phyloP scores from a whole-genome alignment of 2,329 filamentous ascomycete genomes.

The Verticillium nonalfalfae region DNA sequence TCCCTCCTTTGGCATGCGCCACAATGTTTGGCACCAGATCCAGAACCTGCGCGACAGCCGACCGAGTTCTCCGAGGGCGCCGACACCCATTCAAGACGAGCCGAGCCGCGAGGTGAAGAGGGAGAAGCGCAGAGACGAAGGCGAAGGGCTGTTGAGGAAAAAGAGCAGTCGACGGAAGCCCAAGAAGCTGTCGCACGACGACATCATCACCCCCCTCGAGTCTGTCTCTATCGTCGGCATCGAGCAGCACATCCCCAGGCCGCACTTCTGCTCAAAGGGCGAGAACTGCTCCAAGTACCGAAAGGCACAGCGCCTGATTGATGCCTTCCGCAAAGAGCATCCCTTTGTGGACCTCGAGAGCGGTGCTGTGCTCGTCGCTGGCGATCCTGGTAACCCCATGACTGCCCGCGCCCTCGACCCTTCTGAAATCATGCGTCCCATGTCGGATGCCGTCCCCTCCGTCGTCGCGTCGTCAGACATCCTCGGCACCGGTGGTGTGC shows the following conservation, averaged over 20 bases:
- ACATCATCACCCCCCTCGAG: constrained; percentile 70
- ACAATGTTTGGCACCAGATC: constrained; percentile 75
- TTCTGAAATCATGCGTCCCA: constrained; percentile 50
- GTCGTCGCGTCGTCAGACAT: constrained; percentile 88
- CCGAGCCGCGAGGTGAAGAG: constrained; percentile 43
- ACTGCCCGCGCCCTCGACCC: constrained; percentile 53
- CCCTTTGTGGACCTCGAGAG: constrained; percentile 56
- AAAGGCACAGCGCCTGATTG: constrained; percentile 72
- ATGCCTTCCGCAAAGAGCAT: constrained; percentile 68
- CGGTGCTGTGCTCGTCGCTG: constrained; percentile 69
- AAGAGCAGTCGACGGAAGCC: constrained; percentile 32
- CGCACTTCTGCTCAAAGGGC: constrained; percentile 79
- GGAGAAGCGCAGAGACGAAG: constrained; percentile 31
- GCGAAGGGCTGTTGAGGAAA: constrained; percentile 24
- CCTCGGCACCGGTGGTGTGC: constrained; percentile 61
- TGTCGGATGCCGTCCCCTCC: constrained; percentile 72
- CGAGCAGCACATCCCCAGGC: constrained; percentile 79
- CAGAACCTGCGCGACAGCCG: constrained; percentile 57
- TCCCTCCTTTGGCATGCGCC: constrained; percentile 73
- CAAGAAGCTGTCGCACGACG: constrained; percentile 41
- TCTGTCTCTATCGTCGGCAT: constrained; percentile 90
- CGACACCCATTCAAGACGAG: constrained; percentile 56
- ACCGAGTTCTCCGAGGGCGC: constrained; percentile 42
- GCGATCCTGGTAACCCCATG: constrained; percentile 70
- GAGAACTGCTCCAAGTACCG: constrained; percentile 78